phyloP scores from a whole-genome alignment of 169 alveolate genomes.

The Neospora caninum region DNA sequence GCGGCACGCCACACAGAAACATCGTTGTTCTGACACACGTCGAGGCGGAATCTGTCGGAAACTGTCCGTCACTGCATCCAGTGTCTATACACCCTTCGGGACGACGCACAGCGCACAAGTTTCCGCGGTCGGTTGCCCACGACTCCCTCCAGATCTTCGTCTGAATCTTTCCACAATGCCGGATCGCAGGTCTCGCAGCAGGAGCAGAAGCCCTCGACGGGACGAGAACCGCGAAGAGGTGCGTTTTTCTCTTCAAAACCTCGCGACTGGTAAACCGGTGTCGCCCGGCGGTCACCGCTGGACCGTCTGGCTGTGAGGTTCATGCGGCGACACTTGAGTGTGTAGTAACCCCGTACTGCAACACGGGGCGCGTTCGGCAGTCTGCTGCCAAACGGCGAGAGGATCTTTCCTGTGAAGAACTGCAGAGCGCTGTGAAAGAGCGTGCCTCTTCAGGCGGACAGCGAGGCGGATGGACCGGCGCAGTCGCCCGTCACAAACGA shows the following conservation, averaged over 20 bases:
- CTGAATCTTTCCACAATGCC: background rate
- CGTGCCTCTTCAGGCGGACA: no score
- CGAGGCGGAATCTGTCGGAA: no score
- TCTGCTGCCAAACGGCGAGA: background rate
- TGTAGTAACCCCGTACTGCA: background rate
- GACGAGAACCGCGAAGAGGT: background rate
- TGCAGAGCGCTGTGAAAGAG: no score
- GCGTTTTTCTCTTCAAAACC: background rate
- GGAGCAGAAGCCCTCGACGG: constrained; percentile 32
- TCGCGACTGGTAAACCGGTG: background rate
- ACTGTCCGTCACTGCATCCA: no score
- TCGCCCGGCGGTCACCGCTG: background rate
- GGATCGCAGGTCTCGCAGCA: background rate
- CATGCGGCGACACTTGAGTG: background rate
- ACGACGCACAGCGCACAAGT: no score
- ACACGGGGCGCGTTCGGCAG: background rate
- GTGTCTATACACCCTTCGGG: no score
- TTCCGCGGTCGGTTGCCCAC: background rate
- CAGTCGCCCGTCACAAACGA: no score
- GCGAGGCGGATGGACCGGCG: no score
- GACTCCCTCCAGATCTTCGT: background rate
- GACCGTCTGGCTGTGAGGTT: background rate
- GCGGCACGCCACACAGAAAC: no score
- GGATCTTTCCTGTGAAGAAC: background rate
- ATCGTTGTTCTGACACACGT: no score